Evolutionary conservation across 2,329 filamentous ascomycete species (phyloP).

Genomic region (Calonectria pauciramosa): DNA sequence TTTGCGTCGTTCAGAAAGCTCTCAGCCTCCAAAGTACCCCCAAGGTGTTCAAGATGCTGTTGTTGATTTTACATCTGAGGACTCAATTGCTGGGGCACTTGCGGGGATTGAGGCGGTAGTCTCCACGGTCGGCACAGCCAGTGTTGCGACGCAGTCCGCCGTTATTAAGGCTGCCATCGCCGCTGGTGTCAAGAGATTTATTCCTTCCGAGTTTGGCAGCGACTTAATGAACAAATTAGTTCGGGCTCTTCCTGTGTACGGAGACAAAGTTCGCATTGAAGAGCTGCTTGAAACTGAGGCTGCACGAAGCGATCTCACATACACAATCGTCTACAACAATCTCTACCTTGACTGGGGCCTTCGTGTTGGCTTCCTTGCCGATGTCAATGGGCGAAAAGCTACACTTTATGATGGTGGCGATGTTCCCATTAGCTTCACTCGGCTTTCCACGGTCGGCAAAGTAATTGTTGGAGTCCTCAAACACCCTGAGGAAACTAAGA

Average conservation of each 20-base stretch:
- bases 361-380: neutral
- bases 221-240: neutral
- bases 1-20: neutral
- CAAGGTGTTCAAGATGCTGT: neutral
- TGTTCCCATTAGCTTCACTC: neutral
- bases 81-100: neutral
- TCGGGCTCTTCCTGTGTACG: neutral
- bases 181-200: neutral
- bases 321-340: neutral
- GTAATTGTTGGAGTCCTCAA: neutral
- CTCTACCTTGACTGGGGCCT: neutral
- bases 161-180: neutral
- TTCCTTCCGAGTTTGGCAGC: neutral
- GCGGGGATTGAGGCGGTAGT: neutral
- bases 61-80: neutral
- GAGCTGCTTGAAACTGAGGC: neutral
- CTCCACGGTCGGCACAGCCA: neutral
- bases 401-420: neutral
- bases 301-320: neutral
- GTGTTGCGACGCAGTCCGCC: neutral
- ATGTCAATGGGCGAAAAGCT: neutral
- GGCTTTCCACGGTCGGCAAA: neutral
- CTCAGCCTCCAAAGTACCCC: neutral
- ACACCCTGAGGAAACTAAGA: neutral
- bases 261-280: neutral